Evolutionary conservation across 2,329 filamentous ascomycete species (phyloP).

Genomic region (Penicillium sumatraense): DNA sequence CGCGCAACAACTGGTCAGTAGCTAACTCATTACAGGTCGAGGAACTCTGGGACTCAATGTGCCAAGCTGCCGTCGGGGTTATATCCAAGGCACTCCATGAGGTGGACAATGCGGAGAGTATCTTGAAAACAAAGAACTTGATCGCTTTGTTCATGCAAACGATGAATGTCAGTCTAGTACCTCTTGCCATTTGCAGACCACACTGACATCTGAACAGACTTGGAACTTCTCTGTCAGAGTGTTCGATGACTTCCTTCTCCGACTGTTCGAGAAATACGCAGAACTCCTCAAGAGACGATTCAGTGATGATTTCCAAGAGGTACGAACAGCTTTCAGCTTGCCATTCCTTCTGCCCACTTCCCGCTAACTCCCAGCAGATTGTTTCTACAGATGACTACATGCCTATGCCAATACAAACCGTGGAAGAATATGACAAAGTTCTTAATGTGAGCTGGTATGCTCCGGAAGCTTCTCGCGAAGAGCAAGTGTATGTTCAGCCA

Average conservation of each 20-base stretch:
- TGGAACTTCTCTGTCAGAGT: slow-evolving; percentile 86
- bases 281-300: slow-evolving; percentile 88
- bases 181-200: background rate
- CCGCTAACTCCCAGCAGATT: slow-evolving; percentile 48
- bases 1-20: background rate
- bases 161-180: slow-evolving; percentile 75
- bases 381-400: slow-evolving; percentile 97
- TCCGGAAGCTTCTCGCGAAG: slow-evolving; percentile 75
- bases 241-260: slow-evolving; percentile 84
- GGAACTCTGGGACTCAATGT: slow-evolving; percentile 98
- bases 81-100: slow-evolving; percentile 78
- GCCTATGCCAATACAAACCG: slow-evolving; percentile 94
- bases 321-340: slow-evolving; percentile 35
- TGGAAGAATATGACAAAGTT: slow-evolving; percentile 93
- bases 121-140: slow-evolving; percentile 93
- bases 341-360: background rate
- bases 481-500: slow-evolving; percentile 67
- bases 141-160: slow-evolving; percentile 96
- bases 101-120: slow-evolving; percentile 83
- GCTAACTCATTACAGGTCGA: slow-evolving; percentile 67
- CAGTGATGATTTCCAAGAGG: slow-evolving; percentile 94
- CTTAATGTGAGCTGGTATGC: slow-evolving; percentile 95
- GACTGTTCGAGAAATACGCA: slow-evolving; percentile 90
- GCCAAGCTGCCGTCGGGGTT: slow-evolving; percentile 79
- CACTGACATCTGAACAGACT: slow-evolving; percentile 57